A percentile compares a stretch with the other conserved stretches of the same genome.
Conservation (phyloP, 2,329 filamentous ascomycete species). For the Aspergillus sp. region DNA sequence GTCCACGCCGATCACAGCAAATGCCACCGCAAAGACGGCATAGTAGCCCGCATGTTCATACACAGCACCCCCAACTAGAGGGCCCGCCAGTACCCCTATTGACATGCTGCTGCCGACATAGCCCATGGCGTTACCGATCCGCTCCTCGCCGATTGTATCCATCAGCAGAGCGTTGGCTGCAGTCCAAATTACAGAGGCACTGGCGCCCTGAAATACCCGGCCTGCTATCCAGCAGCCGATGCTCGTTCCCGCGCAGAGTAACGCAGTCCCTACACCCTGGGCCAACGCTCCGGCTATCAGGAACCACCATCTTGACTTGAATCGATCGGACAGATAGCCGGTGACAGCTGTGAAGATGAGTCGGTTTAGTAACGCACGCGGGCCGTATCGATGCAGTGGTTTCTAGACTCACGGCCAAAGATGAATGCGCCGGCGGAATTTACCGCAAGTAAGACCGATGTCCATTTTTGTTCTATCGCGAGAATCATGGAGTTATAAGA, state of each 20-base stretch:
- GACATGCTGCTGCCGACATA: background rate
- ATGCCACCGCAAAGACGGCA: background rate
- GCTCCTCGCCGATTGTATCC: background rate
- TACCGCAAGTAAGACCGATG: too few species aligned
- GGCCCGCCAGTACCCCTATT: background rate
- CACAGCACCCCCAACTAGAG: background rate
- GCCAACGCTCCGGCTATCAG: too few species aligned
- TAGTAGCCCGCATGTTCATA: slow-evolving; percentile 2
- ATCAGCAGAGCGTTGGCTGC: background rate
- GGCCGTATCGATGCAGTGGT: too few species aligned
- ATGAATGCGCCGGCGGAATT: too few species aligned
- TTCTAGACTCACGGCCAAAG: too few species aligned
- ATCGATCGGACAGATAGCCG: too few species aligned
- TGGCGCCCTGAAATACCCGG: background rate
- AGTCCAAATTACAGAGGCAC: background rate
- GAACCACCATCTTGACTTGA: too few species aligned
- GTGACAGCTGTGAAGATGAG: too few species aligned
- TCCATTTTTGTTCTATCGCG: too few species aligned
- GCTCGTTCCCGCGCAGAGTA: background rate
- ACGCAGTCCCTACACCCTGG: background rate
- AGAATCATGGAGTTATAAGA: too few species aligned
- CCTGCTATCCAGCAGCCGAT: background rate
- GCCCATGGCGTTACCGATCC: background rate
- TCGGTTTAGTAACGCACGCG: too few species aligned
- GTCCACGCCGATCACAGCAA: background rate